Conservation (phyloP, 2,329 filamentous ascomycete species). For the Nannizzia gypsea region DNA sequence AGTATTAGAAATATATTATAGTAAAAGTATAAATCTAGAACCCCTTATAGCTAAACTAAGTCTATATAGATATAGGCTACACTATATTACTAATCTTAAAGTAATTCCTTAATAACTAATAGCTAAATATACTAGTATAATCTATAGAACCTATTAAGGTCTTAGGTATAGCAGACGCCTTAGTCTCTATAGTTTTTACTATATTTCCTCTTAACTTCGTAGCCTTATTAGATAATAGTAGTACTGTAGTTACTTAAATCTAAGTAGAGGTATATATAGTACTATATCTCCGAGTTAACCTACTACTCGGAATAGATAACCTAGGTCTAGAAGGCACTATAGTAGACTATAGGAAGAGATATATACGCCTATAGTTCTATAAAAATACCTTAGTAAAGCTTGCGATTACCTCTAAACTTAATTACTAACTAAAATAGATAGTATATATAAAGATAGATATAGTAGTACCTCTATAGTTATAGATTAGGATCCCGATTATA, state of each 20-base stretch:
- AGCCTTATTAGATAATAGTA: background rate
- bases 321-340: background rate
- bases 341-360: background rate
- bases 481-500: background rate
- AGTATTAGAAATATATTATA: background rate
- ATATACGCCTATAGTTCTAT: background rate
- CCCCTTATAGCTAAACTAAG: background rate
- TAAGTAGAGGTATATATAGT: background rate
- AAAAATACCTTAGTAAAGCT: background rate
- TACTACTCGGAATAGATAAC: background rate
- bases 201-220: background rate
- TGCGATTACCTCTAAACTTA: background rate
- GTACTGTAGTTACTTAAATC: background rate
- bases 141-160: background rate
- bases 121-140: background rate
- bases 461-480: background rate
- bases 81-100: background rate
- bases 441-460: background rate
- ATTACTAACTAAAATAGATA: background rate
- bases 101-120: background rate
- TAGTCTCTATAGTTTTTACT: background rate
- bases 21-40: background rate
- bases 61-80: background rate
- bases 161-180: background rate
- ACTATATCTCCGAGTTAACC: background rate